Base-by-base conservation (phyloP, 192 early-diverging fungal species). In the Phlyctochytrium planicorne region DNA sequence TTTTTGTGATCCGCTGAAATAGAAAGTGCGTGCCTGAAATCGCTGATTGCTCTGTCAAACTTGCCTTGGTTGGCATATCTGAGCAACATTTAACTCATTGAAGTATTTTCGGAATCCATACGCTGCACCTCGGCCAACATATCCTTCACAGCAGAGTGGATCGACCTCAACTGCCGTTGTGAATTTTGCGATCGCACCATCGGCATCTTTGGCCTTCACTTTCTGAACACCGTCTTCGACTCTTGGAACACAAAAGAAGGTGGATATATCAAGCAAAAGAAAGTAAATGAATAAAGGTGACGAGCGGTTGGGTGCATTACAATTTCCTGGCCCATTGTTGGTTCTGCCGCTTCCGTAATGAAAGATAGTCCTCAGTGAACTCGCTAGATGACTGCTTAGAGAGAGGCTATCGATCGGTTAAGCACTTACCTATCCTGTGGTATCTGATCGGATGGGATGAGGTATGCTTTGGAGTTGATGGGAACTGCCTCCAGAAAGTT, bases 121-220 rank as follows among this genome's bases (percentile, higher is more conserved):
- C 69, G 74, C 72, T 63, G 74, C 74, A 6, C 74, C 74, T 24
- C 71, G 20, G 24, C 66, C 74, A 14, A 75, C 74, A 60, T 52
- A 75, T 4, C 72, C 74, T 52, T 75, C 74, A 4, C 65, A 64
- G 30, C 74, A 75, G 10, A 64, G 30, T 25, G 74, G 74, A 68
- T 71, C 57, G 6, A 75, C 63, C 63, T 75, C 69, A 50, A 75
- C 55, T 3, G 74, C 74, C 20, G 32, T n/a, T 3, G 69, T 62
- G 52, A 69, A 75, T 24, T 67, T 59, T 52, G 23, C 17, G 20
- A 75, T 75, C 3, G 74, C 74, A 14, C 55, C 52, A 3, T n/a
- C 47, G 17, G 37, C 30, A 2, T 69, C 30, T 53, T 75, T 75
- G 3, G 60, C 47, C 53, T 75, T 62, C 24, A 60, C 34, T 10